Evolutionary conservation across 306 rosid genomes (phyloP).

Genomic region (Pueraria montana): DNA sequence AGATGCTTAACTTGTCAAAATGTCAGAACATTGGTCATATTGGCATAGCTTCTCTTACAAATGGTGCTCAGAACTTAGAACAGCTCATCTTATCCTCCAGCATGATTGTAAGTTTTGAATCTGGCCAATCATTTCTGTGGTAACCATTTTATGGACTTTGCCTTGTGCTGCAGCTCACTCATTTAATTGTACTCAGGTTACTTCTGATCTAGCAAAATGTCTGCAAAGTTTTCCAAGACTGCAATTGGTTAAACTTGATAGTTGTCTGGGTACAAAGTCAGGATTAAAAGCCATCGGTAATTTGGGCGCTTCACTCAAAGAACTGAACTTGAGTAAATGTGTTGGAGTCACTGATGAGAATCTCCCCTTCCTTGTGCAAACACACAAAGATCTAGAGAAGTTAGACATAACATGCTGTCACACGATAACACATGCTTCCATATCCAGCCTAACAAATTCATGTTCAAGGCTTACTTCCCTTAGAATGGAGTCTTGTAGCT

Average conservation of each 20-base stretch:
- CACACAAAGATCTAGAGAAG: constrained; percentile 62
- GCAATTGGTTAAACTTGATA: constrained; percentile 66
- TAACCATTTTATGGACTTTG: constrained; percentile 20
- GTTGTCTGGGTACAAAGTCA: constrained; percentile 62
- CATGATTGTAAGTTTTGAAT: constrained; percentile 62
- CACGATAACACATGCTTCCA: constrained; percentile 62
- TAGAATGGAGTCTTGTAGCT: constrained; percentile 74
- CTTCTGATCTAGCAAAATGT: constrained; percentile 65
- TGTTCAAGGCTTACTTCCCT: constrained; percentile 71
- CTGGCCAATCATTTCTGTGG: constrained; percentile 5
- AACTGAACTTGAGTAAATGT: constrained; percentile 78
- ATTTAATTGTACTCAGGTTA: constrained; percentile 57
- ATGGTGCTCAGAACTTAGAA: constrained; percentile 66
- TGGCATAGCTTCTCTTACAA: constrained; percentile 69
- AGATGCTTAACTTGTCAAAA: constrained; percentile 71
- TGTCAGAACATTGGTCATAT: constrained; percentile 68
- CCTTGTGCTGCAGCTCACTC: constrained; percentile 39
- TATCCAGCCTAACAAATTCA: constrained; percentile 62
- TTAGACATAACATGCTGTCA: constrained; percentile 72
- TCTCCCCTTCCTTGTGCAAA: constrained; percentile 59
- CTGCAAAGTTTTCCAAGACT: constrained; percentile 56
- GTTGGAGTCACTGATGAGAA: constrained; percentile 65
- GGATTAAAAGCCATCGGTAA: constrained; percentile 63
- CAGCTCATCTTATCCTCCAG: constrained; percentile 67
- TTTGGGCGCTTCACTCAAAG: constrained; percentile 63